Evolutionary conservation across 257 asterid species (phyloP), one percentile per base, ranked within the genome.

Genomic region (Solanum sitiens): DNA sequence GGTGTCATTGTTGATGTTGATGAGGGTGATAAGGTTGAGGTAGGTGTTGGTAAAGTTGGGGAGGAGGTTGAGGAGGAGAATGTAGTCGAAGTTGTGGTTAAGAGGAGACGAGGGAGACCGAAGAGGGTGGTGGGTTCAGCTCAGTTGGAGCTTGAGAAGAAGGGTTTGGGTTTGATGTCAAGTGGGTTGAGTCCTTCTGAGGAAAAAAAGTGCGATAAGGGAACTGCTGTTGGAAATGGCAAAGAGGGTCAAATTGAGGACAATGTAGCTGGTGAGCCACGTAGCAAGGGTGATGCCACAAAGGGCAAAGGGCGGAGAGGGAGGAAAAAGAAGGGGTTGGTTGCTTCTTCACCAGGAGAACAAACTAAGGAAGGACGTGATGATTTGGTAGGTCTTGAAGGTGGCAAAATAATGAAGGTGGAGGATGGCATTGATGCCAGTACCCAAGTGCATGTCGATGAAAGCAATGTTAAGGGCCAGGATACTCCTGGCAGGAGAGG

Each of bases 251-350:
- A 80, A 23, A n/a, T 76, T 56, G 59, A 42, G 50, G 86, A 86
- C 86, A 84, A 42, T 47, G 92, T 72, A 73, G 86, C 25, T 84
- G 25, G 9, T 86, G 30, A 70, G 35, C 59, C 42, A 27, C 33
- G 15, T 7, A 45, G 45, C 33, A 73, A 65, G 85, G 87, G 20
- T 72, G 42, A 37, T 61, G 14, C 75, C 70, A 11, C 7, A 21
- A 83, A 87, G 71, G 53, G 67, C 14, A 73, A 68, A 83, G 84
- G 83, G 21, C 70, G 40, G 32, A 44, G 91, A 37, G 91, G 86
- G 74, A 73, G 86, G 53, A 74, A 73, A 65, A 67, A 74, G 70
- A 67, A 65, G 79, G 85, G 2, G 35, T 12, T 53, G 74, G 39
- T 70, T 65, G 63, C 4, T 79, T 45, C 67, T n/a, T 85, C 65